Conservation (phyloP, 108 stramenopile species). For the Cylindrotheca fusiformis region DNA sequence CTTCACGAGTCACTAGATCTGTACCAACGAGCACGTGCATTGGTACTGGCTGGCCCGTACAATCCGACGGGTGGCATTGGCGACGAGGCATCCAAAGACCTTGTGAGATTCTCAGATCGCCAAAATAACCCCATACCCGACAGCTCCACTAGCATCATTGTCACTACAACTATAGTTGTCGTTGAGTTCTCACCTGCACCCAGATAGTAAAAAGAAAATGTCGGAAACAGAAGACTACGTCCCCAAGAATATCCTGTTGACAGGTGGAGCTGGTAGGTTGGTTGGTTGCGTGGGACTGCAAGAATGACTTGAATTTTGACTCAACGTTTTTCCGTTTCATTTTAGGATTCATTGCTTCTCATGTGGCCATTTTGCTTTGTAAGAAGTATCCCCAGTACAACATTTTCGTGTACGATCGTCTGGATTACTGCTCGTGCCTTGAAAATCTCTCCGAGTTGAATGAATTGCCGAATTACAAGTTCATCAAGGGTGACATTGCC, state of each 20-base stretch:
- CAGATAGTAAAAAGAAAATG: too few relatives aligned
- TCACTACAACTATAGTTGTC: too few relatives aligned
- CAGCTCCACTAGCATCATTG: too few relatives aligned
- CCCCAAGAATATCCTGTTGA: constrained; percentile 92
- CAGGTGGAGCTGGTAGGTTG: constrained; percentile 93
- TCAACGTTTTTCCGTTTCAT: background rate
- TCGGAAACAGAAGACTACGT: constrained; percentile 48
- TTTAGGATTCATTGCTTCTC: constrained; percentile 90
- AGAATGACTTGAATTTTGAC: background rate
- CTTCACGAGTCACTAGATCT: too few relatives aligned
- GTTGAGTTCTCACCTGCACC: too few relatives aligned
- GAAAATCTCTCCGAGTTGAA: constrained; percentile 88
- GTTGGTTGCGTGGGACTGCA: background rate
- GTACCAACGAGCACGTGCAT: too few relatives aligned
- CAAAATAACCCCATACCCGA: too few relatives aligned
- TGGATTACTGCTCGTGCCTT: constrained; percentile 98
- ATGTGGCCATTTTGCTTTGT: constrained; percentile 91
- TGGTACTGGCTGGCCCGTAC: too few relatives aligned
- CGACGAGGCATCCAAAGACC: too few relatives aligned
- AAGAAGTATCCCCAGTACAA: constrained; percentile 98
- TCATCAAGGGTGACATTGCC: constrained; percentile 96
- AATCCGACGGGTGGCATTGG: too few relatives aligned
- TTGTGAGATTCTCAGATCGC: too few relatives aligned
- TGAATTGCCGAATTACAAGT: constrained; percentile 93
- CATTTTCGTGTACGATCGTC: constrained; percentile 92